These are phyloP conservation scores for Trichosanthes truncata DNA, from an alignment of 306 rosid species.

Conservation along the genomic window DNA sequence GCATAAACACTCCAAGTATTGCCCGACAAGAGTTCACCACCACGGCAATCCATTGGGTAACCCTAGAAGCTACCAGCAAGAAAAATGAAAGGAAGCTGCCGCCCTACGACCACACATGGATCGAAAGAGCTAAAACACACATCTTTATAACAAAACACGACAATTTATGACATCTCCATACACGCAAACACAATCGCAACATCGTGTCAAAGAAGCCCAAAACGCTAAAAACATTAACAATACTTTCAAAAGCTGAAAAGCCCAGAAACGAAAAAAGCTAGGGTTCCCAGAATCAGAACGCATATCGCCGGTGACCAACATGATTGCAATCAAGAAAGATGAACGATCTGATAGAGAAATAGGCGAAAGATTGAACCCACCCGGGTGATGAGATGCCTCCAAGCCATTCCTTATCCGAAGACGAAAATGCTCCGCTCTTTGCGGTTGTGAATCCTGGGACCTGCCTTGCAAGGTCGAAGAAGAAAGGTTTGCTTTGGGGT, in stretches of 20 bases:
- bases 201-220: not conserved
- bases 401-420: slow-evolving; percentile 37
- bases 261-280: slow-evolving; percentile 7
- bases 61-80: not conserved
- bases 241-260: not conserved
- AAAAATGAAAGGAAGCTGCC: not conserved
- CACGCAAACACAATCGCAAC: not conserved
- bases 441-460: not conserved
- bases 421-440: slow-evolving; percentile 3
- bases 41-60: not conserved
- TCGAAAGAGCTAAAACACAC: not conserved
- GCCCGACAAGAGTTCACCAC: not conserved
- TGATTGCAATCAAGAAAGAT: not conserved
- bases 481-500: not conserved
- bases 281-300: slow-evolving; percentile 25
- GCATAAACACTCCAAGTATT: not conserved
- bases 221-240: not conserved
- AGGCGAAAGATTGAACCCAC: slow-evolving; percentile 22
- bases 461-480: not conserved
- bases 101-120: not conserved
- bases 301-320: not conserved
- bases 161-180: not conserved
- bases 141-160: not conserved
- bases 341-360: not conserved
- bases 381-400: slow-evolving; percentile 56